phyloP scores from a whole-genome alignment of 352 stramenopile species.

The Phytophthora pseudosyringae region DNA sequence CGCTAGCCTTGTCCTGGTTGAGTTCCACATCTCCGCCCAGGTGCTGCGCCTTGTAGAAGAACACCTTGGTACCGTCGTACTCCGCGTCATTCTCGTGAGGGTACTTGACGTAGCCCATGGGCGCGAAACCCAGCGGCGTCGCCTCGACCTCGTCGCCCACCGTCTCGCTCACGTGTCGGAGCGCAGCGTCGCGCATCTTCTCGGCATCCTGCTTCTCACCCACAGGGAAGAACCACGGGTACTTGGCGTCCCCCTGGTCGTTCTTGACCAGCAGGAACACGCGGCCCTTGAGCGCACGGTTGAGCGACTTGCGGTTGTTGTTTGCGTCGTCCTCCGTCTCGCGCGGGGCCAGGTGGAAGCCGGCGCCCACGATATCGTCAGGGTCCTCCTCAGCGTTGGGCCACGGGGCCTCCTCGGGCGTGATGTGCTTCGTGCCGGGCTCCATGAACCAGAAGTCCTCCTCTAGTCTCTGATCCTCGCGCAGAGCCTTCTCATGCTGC shows the following conservation, averaged over 20 bases:
- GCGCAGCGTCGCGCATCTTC: conserved; percentile 84
- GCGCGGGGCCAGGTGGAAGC: conserved; percentile 77
- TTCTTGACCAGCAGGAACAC: conserved; percentile 84
- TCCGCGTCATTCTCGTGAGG: conserved; percentile 58
- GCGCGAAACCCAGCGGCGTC: conserved; percentile 71
- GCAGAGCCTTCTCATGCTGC: conserved; percentile 79
- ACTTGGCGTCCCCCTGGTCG: conserved; percentile 49
- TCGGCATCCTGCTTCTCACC: conserved; percentile 65
- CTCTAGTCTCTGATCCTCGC: conserved; percentile 77
- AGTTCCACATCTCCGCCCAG: conserved; percentile 64
- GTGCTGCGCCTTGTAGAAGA: conserved; percentile 88
- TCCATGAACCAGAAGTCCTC: conserved; percentile 90
- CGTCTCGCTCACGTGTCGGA: conserved; percentile 60
- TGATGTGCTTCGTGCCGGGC: conserved; percentile 71
- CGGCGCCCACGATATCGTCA: conserved; percentile 74
- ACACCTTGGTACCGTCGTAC: conserved; percentile 85
- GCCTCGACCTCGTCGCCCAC: conserved; percentile 57
- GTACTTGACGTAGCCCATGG: conserved; percentile 80
- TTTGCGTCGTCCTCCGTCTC: conserved; percentile 79
- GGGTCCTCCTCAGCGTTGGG: conserved; percentile 65
- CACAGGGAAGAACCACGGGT: conserved; percentile 82
- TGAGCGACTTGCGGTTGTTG: conserved; percentile 89
- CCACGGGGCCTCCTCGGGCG: conserved; percentile 74
- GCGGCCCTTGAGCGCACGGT: conserved; percentile 81
- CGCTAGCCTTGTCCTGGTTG: conserved; percentile 61